Conservation (phyloP, 306 rosid genomes). For the Vigna mungo region DNA sequence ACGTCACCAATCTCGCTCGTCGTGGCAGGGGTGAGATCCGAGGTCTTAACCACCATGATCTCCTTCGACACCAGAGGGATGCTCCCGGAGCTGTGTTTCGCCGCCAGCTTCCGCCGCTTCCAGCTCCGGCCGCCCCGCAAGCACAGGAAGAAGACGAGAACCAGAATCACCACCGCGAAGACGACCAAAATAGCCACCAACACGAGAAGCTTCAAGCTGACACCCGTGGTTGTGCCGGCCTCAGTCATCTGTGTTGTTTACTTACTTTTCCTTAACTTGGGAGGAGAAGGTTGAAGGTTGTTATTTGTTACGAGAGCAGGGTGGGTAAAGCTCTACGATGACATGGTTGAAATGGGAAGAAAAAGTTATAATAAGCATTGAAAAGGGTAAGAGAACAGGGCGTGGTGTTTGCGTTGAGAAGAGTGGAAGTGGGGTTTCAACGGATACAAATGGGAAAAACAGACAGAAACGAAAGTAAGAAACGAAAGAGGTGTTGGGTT, state of each 20-base stretch:
- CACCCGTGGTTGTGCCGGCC: slow-evolving; percentile 40
- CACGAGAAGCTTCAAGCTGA: slow-evolving; percentile 61
- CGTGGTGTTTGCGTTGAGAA: background rate
- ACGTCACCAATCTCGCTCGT: slow-evolving; percentile 41
- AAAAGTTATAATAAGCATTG: slow-evolving; percentile 21
- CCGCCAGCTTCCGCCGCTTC: slow-evolving; percentile 49
- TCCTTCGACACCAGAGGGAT: slow-evolving; percentile 84
- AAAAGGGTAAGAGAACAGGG: background rate
- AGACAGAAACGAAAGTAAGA: slow-evolving; percentile 11
- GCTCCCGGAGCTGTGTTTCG: slow-evolving; percentile 81
- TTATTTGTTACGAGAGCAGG: background rate
- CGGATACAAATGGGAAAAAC: slow-evolving; percentile 57
- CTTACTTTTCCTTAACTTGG: too few species aligned
- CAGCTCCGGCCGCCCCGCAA: slow-evolving; percentile 51
- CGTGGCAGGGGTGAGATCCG: slow-evolving; percentile 48
- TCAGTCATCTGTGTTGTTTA: slow-evolving; percentile 50
- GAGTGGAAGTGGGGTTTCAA: slow-evolving; percentile 56
- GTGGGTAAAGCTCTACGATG: background rate
- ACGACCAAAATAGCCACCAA: slow-evolving; percentile 54
- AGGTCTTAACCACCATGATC: slow-evolving; percentile 66
- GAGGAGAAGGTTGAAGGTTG: background rate
- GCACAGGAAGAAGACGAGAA: slow-evolving; percentile 66
- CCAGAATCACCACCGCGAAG: slow-evolving; percentile 45
- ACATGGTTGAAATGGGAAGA: background rate
- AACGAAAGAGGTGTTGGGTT: slow-evolving; percentile 18